Base-by-base conservation (phyloP, 2,329 filamentous ascomycete genomes). In the Parascedosporium putredinis region DNA sequence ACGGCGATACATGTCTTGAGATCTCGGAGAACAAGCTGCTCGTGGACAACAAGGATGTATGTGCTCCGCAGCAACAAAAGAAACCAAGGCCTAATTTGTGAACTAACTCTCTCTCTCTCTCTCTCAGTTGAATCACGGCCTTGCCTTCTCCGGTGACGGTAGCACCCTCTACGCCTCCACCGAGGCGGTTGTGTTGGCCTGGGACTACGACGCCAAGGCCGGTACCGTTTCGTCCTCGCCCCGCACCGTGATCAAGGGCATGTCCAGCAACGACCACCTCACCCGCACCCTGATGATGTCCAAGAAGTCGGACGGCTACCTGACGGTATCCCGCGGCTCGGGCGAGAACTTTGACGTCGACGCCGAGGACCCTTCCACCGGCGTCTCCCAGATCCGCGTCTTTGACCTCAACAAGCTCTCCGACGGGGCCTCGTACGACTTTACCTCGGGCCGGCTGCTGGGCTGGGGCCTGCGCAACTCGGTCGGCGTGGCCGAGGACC, bases 401-500 rank as follows among this genome's bases (percentile, higher is more conserved):
- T 76, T 74, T 57, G 67, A 74, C 57, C 55, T 74, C 9, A 60
- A 64, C 51, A 42, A 67, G 22, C 49, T 56, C 51, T 24, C 53
- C 20, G 22, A 59, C 27, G 51, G 55, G 42, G 43, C 56, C 2
- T 59, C 70, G 3, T 69, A 67, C 58, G 64, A 76, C 55, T 80
- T 71, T 44, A 69, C 73, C 31, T 55, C 65, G 63, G 76, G 76
- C 2, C 55, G 61, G 10, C 56, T 76, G 0, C 63, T 79, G 2
- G 76, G 83, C 14, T 88, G 83, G 83, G 85, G 85, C 9, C 68
- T 89, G 48, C 73, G 83, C 33, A 88, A 88, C 61, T 81, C 81
- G 1, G 83, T 87, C 4, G 85, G 84, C 8, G 66, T 88, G 3
- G 81, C 69, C n/a, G 83, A 85, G 62, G 72, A 86, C 49, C 74